phyloP scores from a whole-genome alignment of 2,329 filamentous ascomycete species.

The Alternaria angustiovoidea region DNA sequence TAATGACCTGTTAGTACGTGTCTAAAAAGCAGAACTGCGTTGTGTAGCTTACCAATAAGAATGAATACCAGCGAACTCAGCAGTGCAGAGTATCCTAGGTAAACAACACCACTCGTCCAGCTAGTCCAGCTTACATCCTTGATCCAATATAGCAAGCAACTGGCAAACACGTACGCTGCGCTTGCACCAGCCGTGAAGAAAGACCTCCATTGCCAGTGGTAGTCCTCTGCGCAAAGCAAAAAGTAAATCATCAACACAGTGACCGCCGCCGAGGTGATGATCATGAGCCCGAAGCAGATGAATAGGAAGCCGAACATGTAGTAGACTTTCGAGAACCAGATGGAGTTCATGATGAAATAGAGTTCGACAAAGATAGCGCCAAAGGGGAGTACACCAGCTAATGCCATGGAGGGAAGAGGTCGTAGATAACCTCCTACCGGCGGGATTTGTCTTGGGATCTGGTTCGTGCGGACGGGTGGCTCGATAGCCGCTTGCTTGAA shows the following conservation, averaged over 20 bases:
- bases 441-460: constrained; percentile 96
- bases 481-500: constrained; percentile 77
- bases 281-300: constrained; percentile 96
- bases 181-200: constrained; percentile 92
- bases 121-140: constrained; percentile 87
- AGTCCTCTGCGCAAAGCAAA: constrained; percentile 93
- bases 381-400: constrained; percentile 92
- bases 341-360: constrained; percentile 99
- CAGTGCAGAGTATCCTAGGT: constrained; percentile 89
- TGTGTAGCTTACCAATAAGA: constrained; percentile 76
- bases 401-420: constrained; percentile 86
- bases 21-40: not conserved
- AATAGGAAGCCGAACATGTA: constrained; percentile 99
- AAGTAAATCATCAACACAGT: constrained; percentile 97
- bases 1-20: constrained; percentile 50
- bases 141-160: constrained; percentile 89
- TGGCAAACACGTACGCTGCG: constrained; percentile 89
- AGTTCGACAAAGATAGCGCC: constrained; percentile 97
- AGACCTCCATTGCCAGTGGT: constrained; percentile 98
- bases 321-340: constrained; percentile 99
- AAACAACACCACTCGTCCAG: constrained; percentile 86
- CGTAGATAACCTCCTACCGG: constrained; percentile 83
- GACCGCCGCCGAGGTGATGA: constrained; percentile 90
- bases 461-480: constrained; percentile 90
- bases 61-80: constrained; percentile 93